phyloP scores from a whole-genome alignment of 164 flowering plant genomes.

The Stephania japonica region DNA sequence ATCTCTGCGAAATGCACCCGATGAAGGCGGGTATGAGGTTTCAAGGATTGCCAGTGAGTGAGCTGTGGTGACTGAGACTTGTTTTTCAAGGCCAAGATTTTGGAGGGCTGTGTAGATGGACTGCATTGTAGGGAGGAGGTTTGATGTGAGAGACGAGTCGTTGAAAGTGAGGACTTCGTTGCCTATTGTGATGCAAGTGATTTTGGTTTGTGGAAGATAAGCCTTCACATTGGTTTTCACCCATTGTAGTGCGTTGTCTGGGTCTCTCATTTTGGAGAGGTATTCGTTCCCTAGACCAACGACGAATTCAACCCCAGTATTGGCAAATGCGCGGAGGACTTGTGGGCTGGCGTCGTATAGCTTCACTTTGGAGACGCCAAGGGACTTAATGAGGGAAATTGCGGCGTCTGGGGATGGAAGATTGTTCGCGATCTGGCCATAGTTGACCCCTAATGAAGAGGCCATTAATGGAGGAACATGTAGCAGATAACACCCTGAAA shows the following conservation, averaged over 20 bases:
- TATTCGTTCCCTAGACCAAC: constrained; percentile 37
- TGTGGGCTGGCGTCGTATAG: constrained; percentile 32
- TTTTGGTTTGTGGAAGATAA: constrained; percentile 42
- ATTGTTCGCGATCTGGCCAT: constrained; percentile 34
- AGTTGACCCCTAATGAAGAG: constrained; percentile 27
- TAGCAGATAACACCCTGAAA: constrained; percentile 10
- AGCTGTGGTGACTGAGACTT: constrained; percentile 61
- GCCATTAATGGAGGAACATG: constrained; percentile 2
- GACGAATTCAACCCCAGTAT: constrained; percentile 38
- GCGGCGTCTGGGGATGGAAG: constrained; percentile 28
- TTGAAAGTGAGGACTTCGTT: constrained; percentile 47
- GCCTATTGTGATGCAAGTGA: constrained; percentile 42
- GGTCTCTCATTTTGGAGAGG: constrained; percentile 30
- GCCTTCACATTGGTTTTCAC: constrained; percentile 34
- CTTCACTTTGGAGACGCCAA: constrained; percentile 29
- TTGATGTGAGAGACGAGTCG: constrained; percentile 31
- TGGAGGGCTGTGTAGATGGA: constrained; percentile 49
- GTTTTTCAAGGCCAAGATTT: constrained; percentile 38
- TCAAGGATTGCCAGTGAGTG: constrained; percentile 52
- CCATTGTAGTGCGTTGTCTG: constrained; percentile 31
- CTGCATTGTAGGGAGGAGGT: constrained; percentile 64
- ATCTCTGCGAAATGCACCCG: constrained; percentile 53
- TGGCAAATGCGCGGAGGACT: constrained; percentile 38
- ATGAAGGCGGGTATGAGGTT: constrained; percentile 68
- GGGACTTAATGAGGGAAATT: constrained; percentile 20